Evolutionary conservation across 495 filamentous ascomycete genomes (phyloP), one percentile per base, ranked within the genome.

Genomic region (Corynascus novoguineensis): DNA sequence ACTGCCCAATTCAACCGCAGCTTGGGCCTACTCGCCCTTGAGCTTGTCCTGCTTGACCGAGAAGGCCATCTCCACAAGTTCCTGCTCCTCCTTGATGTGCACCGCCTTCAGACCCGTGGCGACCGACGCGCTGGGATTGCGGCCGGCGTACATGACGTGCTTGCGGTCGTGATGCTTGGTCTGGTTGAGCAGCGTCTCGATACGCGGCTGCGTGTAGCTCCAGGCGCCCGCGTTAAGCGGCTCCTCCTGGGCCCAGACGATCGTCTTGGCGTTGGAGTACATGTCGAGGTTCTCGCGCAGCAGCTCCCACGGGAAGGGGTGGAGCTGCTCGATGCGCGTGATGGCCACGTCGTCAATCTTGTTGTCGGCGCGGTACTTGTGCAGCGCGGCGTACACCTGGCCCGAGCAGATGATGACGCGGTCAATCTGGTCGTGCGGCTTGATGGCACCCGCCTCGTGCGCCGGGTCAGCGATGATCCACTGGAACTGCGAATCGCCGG

Each of bases 291-390:
- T 97, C 70, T 97, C 92, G 73, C 86, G 85, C 42, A 98, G 83
- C 76, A 92, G 89, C 62, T 88, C 86, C 92, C 93, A 98, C 5
- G 93, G 93, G 90, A 98, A 98, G 65, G 93, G 93, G 75, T 97
- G 87, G 28, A 98, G 83, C 77, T 98, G 93, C 77, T 98, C 93
- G 64, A 98, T 84, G 66, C 93, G 90, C 42, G 89, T 95, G 73
- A 98, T 87, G 70, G 90, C 93, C 21, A 90, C 85, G 72, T 96
- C 83, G 68, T 89, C 88, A 71, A 95, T 79, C 55, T 86, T 82
- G 64, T 93, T 84, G 62, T 86, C 76, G 60, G 88, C 83, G 65
- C 95, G 93, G 79, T 96, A 82, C 79, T 97, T 97, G 77, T 85
- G 71, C 29, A 98, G 84, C 19, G 91, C 83, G 35, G 86, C 86